Evolutionary conservation across 139 green algal genomes (phyloP).

Genomic region (Tetradesmus obliquus): DNA sequence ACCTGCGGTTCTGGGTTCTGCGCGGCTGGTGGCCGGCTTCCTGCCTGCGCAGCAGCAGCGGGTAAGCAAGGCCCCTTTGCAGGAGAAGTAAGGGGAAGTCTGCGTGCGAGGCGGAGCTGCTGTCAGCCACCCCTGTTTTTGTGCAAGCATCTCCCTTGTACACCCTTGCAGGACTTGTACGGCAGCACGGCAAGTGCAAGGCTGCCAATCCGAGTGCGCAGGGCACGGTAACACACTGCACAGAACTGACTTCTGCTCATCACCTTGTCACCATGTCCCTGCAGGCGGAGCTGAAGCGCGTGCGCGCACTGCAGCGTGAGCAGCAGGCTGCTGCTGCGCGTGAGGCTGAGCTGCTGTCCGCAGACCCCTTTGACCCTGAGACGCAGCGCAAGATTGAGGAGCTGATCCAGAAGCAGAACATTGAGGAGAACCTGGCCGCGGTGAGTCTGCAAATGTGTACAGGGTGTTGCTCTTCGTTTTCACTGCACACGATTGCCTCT

Average conservation of each 20-base stretch:
- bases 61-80: too few relatives aligned
- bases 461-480: neutral
- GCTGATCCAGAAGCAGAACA: constrained; percentile 88
- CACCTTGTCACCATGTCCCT: neutral
- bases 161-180: too few relatives aligned
- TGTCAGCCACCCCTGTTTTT: constrained; percentile 86
- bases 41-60: too few relatives aligned
- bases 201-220: too few relatives aligned
- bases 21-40: too few relatives aligned
- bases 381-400: constrained; percentile 91
- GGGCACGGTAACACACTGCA: neutral
- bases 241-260: too few relatives aligned
- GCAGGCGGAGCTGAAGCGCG: constrained; percentile 30
- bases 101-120: constrained; percentile 55
- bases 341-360: constrained; percentile 65
- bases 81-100: too few relatives aligned
- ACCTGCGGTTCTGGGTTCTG: too few relatives aligned
- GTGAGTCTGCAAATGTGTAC: neutral
- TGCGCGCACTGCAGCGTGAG: constrained; percentile 45
- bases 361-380: constrained; percentile 92
- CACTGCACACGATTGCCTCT: too few relatives aligned
- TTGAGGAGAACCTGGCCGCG: constrained; percentile 88
- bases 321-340: constrained; percentile 41
- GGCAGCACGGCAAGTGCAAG: too few relatives aligned
- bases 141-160: too few relatives aligned